Percentiles rank a stretch among this genome's conserved stretches.
Evolutionary conservation across 1,139 yeast genomes (phyloP).

Genomic region (Candida tropicalis): DNA sequence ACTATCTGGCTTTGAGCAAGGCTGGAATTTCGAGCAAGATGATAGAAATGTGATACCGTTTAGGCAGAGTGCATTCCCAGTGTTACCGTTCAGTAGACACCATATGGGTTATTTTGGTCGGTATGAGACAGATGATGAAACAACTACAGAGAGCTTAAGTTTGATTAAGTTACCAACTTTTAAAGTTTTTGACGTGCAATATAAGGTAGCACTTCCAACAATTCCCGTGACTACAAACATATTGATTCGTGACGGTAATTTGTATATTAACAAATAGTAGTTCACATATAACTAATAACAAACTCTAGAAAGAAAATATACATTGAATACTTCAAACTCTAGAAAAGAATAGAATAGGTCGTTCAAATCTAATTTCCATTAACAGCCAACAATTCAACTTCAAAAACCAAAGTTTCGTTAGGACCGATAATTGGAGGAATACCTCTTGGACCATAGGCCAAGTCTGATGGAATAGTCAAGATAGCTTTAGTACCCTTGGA

Average conservation of each 20-base stretch:
- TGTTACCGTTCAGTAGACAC: conserved; percentile 64
- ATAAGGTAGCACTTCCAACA: conserved; percentile 64
- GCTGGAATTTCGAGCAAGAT: conserved; percentile 33
- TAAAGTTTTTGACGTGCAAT: conserved; percentile 65
- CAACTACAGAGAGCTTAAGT: conserved; percentile 14
- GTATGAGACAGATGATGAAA: conserved; percentile 13
- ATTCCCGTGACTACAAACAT: conserved; percentile 44
- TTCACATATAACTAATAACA: conserved; percentile 14
- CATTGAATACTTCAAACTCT: background rate
- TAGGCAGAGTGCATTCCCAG: conserved; percentile 43
- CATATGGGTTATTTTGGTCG: conserved; percentile 40
- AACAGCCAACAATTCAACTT: conserved; percentile 85
- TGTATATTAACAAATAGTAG: conserved; percentile 17
- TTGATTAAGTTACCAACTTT: conserved; percentile 53
- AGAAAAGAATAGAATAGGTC: background rate
- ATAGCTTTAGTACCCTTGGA: conserved; percentile 91
- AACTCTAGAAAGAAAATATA: conserved; percentile 1
- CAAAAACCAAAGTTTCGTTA: conserved; percentile 89
- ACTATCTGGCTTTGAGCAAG: conserved; percentile 24
- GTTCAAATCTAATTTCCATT: conserved; percentile 23
- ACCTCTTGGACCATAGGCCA: conserved; percentile 93
- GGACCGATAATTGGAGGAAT: conserved; percentile 97
- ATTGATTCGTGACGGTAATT: conserved; percentile 19
- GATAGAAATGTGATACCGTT: conserved; percentile 30
- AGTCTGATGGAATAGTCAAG: conserved; percentile 88